Percentiles rank a stretch among this genome's conserved stretches.
These are phyloP conservation scores for Austroboletus festivus DNA, from an alignment of 768 basidiomycete genomes.

Conservation along the genomic window DNA sequence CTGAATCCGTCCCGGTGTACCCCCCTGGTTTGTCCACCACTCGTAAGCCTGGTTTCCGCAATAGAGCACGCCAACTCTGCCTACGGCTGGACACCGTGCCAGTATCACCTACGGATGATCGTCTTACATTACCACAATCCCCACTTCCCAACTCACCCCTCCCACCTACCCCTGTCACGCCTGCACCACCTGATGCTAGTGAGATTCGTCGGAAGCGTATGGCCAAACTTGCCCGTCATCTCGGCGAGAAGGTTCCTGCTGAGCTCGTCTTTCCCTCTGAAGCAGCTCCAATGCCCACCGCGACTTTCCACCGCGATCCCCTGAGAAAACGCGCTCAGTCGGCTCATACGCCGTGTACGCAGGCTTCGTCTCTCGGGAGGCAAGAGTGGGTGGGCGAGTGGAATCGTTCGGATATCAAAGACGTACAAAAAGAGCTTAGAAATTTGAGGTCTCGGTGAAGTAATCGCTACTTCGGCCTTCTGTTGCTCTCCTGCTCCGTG, in stretches of 20 bases:
- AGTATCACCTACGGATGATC: slow-evolving; percentile 10
- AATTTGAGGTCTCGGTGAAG: slow-evolving; percentile 20
- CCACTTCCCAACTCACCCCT: slow-evolving; percentile 10
- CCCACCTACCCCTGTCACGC: slow-evolving; percentile 20
- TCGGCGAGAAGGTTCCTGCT: slow-evolving; percentile 57
- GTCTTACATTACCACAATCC: slow-evolving; percentile 6
- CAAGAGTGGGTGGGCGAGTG: slow-evolving; percentile 39
- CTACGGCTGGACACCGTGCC: slow-evolving; percentile 21
- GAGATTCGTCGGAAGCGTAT: slow-evolving; percentile 46
- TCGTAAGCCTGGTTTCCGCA: slow-evolving; percentile 10
- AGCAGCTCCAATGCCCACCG: neutral
- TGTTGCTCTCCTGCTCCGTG: neutral
- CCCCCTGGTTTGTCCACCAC: slow-evolving; percentile 20
- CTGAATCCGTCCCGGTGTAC: slow-evolving; percentile 7
- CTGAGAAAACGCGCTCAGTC: slow-evolving; percentile 18
- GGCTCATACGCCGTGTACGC: slow-evolving; percentile 1
- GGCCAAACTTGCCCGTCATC: slow-evolving; percentile 55
- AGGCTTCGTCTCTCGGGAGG: neutral
- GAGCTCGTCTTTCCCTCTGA: slow-evolving; percentile 45
- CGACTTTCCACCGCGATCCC: neutral
- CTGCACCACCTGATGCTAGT: slow-evolving; percentile 23
- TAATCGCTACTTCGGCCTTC: neutral
- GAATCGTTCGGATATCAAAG: slow-evolving; percentile 38
- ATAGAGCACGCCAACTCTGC: slow-evolving; percentile 20
- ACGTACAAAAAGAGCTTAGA: slow-evolving; percentile 39